Evolutionary conservation across 139 green algal genomes (phyloP), one percentile per base, ranked within the genome.

Genomic region (Micractinium conductrix): DNA sequence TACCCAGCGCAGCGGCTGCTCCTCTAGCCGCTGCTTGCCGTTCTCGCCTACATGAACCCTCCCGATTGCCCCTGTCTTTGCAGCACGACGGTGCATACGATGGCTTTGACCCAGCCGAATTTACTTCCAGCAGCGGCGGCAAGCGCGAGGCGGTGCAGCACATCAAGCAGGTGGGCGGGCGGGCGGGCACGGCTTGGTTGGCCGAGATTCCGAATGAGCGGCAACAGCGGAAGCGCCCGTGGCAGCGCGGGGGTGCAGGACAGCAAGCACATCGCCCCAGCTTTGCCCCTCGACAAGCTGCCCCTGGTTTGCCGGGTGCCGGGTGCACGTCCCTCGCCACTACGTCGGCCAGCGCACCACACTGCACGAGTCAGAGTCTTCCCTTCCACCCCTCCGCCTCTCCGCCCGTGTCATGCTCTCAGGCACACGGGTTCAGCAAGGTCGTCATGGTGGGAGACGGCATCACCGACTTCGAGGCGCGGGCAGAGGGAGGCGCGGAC

Each of bases 381-480:
- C 48, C 48, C 10, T 22, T 14, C 48, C 48, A 58, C 48, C 48
- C 48, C 10, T 14, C 48, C 48, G 14, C 48, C 63, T n/a, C 7
- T 40, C 63, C 33, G 28, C 12, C n/a, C 40, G 9, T 48, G 19
- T 37, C 17, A 37, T 44, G 12, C 37, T 4, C 68, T 48, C 80
- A 94, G 87, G 86, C 91, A 38, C 86, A 94, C 68, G 91, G 90
- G 10, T 94, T 94, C 85, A 71, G 90, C 30, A 84, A 38, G 1
- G 81, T 99, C 21, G 93, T 98, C 3, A 98, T 98, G 95, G 90
- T 99, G 19, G 97, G 97, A 2, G 97, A 99, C 80, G 97, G 97
- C 37, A 96, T 95, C 1, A 99, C 97, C 0, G 97, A 99, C 83
- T 58, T 96, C 30, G 97, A 99, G 87, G 97, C 97, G 9, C 87